Percentiles rank a stretch among this genome's conserved stretches.
Evolutionary conservation across 805 yeast genomes (phyloP).

Genomic region (Saturnispora zaruensis): DNA sequence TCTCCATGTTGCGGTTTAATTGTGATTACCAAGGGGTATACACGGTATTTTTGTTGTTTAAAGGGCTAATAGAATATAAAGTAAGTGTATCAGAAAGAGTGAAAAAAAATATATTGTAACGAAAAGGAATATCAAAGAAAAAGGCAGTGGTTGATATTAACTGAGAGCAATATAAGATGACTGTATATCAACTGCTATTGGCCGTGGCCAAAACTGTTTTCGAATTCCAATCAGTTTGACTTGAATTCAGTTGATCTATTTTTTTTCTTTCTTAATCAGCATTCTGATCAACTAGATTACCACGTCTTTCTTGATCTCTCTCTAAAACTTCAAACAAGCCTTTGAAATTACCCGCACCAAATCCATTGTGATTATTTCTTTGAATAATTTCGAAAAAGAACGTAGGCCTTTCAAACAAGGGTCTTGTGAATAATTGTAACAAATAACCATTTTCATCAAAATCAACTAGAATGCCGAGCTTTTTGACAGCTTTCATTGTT

Average conservation of each 20-base stretch:
- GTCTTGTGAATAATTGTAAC: slow-evolving; percentile 72
- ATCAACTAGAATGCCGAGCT: slow-evolving; percentile 60
- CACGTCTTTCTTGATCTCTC: slow-evolving; percentile 62
- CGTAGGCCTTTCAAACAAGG: slow-evolving; percentile 71
- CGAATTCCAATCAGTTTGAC: too few species aligned
- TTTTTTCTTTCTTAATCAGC: neutral
- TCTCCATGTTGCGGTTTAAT: neutral
- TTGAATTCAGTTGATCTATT: neutral
- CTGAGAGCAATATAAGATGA: neutral
- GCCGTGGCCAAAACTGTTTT: too few species aligned
- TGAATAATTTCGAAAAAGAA: slow-evolving; percentile 76
- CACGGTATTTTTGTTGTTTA: neutral
- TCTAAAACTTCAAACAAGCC: slow-evolving; percentile 76
- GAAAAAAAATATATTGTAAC: neutral
- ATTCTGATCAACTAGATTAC: slow-evolving; percentile 38
- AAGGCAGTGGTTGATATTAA: neutral
- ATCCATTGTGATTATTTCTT: slow-evolving; percentile 71
- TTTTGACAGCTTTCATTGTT: slow-evolving; percentile 39
- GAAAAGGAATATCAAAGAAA: neutral
- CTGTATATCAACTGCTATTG: neutral
- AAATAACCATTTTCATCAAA: slow-evolving; percentile 72
- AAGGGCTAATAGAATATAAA: neutral
- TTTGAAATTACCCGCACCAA: slow-evolving; percentile 84
- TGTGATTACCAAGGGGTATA: neutral
- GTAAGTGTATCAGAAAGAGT: neutral